Conservation (phyloP, 2,329 filamentous ascomycete species). For the Hypoxylon sp. region DNA sequence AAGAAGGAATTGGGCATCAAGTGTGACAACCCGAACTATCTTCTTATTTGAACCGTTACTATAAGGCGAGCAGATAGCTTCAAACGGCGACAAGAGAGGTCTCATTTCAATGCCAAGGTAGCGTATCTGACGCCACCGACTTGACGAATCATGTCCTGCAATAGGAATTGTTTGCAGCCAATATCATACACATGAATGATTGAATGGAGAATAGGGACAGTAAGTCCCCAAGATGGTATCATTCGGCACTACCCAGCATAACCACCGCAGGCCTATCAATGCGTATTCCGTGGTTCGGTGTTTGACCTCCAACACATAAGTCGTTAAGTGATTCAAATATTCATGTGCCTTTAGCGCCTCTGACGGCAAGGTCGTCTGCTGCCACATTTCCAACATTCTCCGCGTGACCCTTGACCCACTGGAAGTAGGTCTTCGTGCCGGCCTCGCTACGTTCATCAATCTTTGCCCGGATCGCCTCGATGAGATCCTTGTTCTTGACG, state of each 20-base stretch:
- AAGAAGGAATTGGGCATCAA: slow-evolving; percentile 18
- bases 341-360: slow-evolving; percentile 62
- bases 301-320: slow-evolving; percentile 3
- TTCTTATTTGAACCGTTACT: not conserved
- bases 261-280: slow-evolving; percentile 29
- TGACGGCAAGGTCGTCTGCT: slow-evolving; percentile 82
- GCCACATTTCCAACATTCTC: slow-evolving; percentile 79
- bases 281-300: slow-evolving; percentile 14
- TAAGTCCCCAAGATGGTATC: slow-evolving; percentile 30
- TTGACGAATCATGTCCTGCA: slow-evolving; percentile 10
- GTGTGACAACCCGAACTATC: not conserved
- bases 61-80: slow-evolving; percentile 3
- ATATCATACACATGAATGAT: slow-evolving; percentile 16
- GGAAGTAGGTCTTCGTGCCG: slow-evolving; percentile 75
- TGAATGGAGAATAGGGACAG: slow-evolving; percentile 14
- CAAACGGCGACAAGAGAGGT: slow-evolving; percentile 5
- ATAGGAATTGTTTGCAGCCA: slow-evolving; percentile 9
- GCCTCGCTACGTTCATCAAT: slow-evolving; percentile 76
- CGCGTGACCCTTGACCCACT: slow-evolving; percentile 92
- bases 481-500: slow-evolving; percentile 89
- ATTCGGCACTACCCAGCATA: slow-evolving; percentile 21
- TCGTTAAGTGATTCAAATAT: slow-evolving; percentile 3
- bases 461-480: slow-evolving; percentile 76
- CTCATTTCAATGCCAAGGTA: slow-evolving; percentile 16
- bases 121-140: slow-evolving; percentile 1